Evolutionary conservation across 805 yeast genomes (phyloP), one percentile per base, ranked within the genome.

Genomic region (Suhomyces prunicola): DNA sequence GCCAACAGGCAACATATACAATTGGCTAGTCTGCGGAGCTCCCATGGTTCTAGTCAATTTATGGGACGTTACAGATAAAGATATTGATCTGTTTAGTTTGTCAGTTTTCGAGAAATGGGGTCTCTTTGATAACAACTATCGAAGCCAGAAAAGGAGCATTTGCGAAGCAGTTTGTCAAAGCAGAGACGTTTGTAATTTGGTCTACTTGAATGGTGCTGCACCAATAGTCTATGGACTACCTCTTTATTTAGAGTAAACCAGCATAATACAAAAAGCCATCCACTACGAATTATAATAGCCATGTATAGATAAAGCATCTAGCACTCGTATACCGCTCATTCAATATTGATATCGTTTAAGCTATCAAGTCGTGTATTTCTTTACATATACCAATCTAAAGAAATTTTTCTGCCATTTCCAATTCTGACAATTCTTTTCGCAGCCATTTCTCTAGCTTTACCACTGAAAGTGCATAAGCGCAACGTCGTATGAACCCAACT

Each of bases 11-110:
- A 87, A 93, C 2, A 80, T 90, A 0, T 79, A 81, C 58, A 83
- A 88, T 48, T 91, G 91, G 76, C 66, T 94, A 26, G 72, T 81
- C 8, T 94, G 91, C 22, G 96, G 96, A 0, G 82, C 90, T 47
- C 94, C 96, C 0, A 78, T 88, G 84, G 78, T 90, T 1, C 71
- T 94, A 36, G 97, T 90, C 0, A 90, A 90, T 61, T 69, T 94
- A 52, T 94, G 99, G 99, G 97, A 91, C 67, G 97, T 94, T 4
- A 94, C 98, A 0, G 98, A 94, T 68, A 91, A 88, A 59, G 99
- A 94, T 66, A 89, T 90, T 48, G 98, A 94, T 68, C 79, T 77
- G 60, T 90, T 92, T 60, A 86, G 90, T 23, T 54, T 78, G 8
- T 72, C 80, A 2, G 65, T 89, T 39, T 79, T 94, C 58, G 77